These are phyloP conservation scores for Phytophthora ramorum DNA, from an alignment of 352 stramenopile genomes.

Conservation along the genomic window DNA sequence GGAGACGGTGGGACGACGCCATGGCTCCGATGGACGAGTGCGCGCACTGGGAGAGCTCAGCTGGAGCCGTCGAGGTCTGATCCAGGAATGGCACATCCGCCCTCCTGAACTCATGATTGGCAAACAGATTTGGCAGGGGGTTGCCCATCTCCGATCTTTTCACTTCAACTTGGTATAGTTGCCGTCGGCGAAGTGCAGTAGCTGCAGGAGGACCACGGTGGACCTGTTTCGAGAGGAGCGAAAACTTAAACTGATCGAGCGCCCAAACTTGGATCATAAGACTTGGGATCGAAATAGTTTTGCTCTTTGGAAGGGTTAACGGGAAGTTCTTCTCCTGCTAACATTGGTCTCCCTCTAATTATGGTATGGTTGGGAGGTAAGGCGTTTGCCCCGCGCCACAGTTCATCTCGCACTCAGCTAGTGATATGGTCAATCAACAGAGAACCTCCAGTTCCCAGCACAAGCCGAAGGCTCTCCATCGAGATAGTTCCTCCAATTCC, in stretches of 20 bases:
- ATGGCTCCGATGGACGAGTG: constrained; percentile 1
- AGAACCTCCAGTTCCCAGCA: background rate
- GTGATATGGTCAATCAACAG: constrained; percentile 14
- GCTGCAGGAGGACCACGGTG: too few relatives aligned
- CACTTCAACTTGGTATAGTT: constrained; percentile 1
- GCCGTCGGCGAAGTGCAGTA: background rate
- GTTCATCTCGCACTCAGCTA: background rate
- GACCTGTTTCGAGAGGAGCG: too few relatives aligned
- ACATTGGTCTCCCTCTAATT: constrained; percentile 7
- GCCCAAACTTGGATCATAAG: too few relatives aligned
- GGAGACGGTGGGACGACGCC: constrained; percentile 6
- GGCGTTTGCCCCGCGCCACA: background rate
- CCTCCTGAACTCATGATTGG: constrained; percentile 15
- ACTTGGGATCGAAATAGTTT: too few relatives aligned
- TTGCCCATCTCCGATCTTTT: constrained; percentile 11
- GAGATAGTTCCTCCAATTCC: background rate
- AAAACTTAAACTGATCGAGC: too few relatives aligned
- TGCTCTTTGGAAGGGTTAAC: background rate
- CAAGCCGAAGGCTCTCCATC: background rate
- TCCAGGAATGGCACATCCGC: constrained; percentile 15
- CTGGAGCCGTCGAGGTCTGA: constrained; percentile 9
- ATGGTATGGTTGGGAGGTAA: background rate
- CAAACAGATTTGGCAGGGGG: constrained; percentile 30
- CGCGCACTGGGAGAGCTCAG: background rate
- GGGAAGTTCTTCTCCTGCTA: background rate